Base-by-base conservation (phyloP, 192 early-diverging fungal genomes). In the Coemansia sp. region DNA sequence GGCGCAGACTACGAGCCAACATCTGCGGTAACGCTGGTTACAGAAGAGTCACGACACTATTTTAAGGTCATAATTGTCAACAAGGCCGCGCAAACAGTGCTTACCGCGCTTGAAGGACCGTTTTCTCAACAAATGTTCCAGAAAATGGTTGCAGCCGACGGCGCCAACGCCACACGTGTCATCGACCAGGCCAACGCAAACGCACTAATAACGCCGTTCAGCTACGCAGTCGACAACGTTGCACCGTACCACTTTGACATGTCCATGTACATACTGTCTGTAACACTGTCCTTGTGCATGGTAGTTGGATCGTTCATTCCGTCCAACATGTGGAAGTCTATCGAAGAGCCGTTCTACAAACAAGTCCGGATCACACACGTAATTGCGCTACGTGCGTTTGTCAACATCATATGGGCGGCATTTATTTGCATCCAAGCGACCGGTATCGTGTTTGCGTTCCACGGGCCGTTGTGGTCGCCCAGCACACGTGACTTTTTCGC, bases 261-360 rank as follows among this genome's bases (percentile, higher is more conserved):
- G 63, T 71, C 73, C 0, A 68, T 75, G 69, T 81, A 75, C 52
- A 64, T 81, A 21, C 51, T 81, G 23, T 72, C 73, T 1, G 70
- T 81, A 6, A 72, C 73, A 9, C 38, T 81, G 52, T 81, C 78
- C 4, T 46, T 81, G 18, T 64, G 73, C 47, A 74, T 81, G 73
- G 78, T 75, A 1, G 61, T 63, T 10, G 76, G 76, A 7, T 58
- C 62, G 44, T 81, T 81, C 42, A 75, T 81, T 21, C 78, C 78
- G 23, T 81, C 78, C 8, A 81, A 81, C 42, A 75, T 81, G 78
- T 81, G 78, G 78, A 81, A 81, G 56, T 66, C 73, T 0, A 75
- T 81, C 50, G 72, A 75, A 56, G 70, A 71, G 69, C 73, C 73
- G 34, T 75, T 81, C 40, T 81, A 56, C 60, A 71, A 72, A 56